These are phyloP conservation scores for Talaromyces piceae DNA, from an alignment of 2,329 filamentous ascomycete species.

Conservation along the genomic window DNA sequence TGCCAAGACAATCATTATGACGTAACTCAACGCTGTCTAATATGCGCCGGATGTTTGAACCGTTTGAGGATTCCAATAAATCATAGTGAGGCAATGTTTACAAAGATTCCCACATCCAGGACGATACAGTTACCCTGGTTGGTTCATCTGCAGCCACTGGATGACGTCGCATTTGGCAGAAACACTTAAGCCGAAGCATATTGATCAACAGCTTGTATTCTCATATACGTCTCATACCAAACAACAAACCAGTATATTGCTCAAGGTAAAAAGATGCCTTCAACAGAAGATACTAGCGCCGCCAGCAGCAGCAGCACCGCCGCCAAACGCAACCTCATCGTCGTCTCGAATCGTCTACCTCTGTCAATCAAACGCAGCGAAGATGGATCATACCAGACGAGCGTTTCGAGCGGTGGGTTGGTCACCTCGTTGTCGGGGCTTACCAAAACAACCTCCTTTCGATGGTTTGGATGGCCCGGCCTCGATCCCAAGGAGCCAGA, in stretches of 20 bases:
- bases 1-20: not conserved
- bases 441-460: slow-evolving; percentile 80
- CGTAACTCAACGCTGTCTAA: not conserved
- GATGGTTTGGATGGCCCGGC: slow-evolving; percentile 96
- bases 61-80: no score
- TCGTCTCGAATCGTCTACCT: slow-evolving; percentile 85
- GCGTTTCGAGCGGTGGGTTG: slow-evolving; percentile 84
- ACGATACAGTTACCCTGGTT: not conserved
- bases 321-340: slow-evolving; percentile 42
- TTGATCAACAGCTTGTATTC: not conserved
- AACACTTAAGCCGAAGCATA: not conserved
- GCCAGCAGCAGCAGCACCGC: not conserved
- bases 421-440: slow-evolving; percentile 84
- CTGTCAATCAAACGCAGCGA: slow-evolving; percentile 85
- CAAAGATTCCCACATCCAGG: not conserved
- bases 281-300: not conserved
- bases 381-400: slow-evolving; percentile 75
- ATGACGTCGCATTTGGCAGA: not conserved
- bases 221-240: not conserved
- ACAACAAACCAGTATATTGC: not conserved
- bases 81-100: not conserved
- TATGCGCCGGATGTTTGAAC: no score
- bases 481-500: slow-evolving; percentile 68
- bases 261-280: not conserved
- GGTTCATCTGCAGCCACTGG: not conserved